Conservation (phyloP, 495 filamentous ascomycete genomes). For the Xylaria bambusicola region DNA sequence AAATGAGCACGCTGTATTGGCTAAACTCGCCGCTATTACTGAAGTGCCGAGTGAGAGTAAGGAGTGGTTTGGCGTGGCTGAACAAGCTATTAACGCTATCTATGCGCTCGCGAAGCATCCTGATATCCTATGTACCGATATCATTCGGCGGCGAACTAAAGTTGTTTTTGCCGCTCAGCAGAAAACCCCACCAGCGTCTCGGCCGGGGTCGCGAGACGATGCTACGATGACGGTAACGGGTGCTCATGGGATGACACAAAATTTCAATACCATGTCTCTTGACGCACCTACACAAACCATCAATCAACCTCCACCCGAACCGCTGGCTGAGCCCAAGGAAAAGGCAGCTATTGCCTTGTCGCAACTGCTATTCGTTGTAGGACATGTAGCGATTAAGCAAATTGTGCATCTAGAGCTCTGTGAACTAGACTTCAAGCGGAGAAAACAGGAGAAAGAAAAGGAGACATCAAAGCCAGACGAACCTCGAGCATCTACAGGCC, state of each 20-base stretch:
- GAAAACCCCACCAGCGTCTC: conserved; percentile 34
- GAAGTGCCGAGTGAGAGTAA: conserved; percentile 85
- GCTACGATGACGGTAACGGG: conserved; percentile 28
- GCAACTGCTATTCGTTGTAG: conserved; percentile 92
- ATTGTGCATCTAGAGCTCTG: conserved; percentile 99
- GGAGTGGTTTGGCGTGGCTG: conserved; percentile 97
- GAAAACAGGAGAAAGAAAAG: conserved; percentile 94
- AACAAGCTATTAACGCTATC: conserved; percentile 94
- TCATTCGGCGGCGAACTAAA: conserved; percentile 83
- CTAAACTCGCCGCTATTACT: conserved; percentile 76
- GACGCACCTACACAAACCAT: conserved; percentile 39
- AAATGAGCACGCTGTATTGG: conserved; percentile 88
- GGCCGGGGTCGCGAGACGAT: conserved; percentile 47
- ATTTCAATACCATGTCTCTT: conserved; percentile 34
- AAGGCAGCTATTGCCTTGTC: conserved; percentile 75
- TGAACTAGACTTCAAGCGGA: conserved; percentile 94
- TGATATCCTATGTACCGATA: conserved; percentile 89
- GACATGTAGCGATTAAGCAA: conserved; percentile 96
- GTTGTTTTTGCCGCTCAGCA: conserved; percentile 63
- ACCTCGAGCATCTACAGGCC: conserved; percentile 36
- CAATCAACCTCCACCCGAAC: conserved; percentile 35
- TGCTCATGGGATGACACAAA: conserved; percentile 27
- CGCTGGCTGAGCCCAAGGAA: conserved; percentile 49
- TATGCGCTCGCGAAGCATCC: conserved; percentile 94
- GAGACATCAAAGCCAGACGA: conserved; percentile 46